phyloP scores from a whole-genome alignment of 1,284 basidiomycete species.

The Cryptococcus amylolentus region DNA sequence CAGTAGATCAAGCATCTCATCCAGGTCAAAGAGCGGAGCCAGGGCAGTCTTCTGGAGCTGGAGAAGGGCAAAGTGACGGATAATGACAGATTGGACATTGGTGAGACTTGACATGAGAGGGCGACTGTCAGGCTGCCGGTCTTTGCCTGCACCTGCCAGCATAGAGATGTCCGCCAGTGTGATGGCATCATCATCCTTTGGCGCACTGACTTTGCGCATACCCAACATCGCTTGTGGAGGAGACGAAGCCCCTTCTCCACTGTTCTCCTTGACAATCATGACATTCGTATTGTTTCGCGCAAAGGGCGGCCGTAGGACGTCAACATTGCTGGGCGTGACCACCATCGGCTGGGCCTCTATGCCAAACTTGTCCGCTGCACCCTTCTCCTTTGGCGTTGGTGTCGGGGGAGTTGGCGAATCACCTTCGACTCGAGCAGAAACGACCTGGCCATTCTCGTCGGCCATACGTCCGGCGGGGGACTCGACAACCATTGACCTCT shows the following conservation, averaged over 20 bases:
- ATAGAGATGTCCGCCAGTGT: constrained; percentile 97
- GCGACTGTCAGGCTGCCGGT: constrained; percentile 30
- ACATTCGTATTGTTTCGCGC: constrained; percentile 80
- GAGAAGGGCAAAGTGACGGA: constrained; percentile 87
- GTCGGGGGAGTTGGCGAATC: background rate
- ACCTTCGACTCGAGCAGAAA: constrained; percentile 23
- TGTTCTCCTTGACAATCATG: constrained; percentile 75
- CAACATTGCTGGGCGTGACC: constrained; percentile 23
- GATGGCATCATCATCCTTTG: constrained; percentile 68
- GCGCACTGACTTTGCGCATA: constrained; percentile 8
- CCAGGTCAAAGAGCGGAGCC: constrained; percentile 77
- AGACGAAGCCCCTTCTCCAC: constrained; percentile 10
- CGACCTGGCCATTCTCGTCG: constrained; percentile 58
- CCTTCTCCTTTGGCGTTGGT: background rate
- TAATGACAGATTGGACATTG: constrained; percentile 78
- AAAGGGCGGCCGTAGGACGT: constrained; percentile 66
- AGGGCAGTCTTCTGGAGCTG: constrained; percentile 72
- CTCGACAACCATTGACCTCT: constrained; percentile 92
- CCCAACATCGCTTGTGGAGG: constrained; percentile 16
- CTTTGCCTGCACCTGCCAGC: constrained; percentile 73
- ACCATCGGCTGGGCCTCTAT: constrained; percentile 10
- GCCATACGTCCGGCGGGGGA: constrained; percentile 87
- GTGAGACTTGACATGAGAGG: constrained; percentile 75
- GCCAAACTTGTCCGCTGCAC: background rate
- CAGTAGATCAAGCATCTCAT: constrained; percentile 89